Base-by-base conservation (phyloP, 1,284 basidiomycete species). In the Flammula alnicola region DNA sequence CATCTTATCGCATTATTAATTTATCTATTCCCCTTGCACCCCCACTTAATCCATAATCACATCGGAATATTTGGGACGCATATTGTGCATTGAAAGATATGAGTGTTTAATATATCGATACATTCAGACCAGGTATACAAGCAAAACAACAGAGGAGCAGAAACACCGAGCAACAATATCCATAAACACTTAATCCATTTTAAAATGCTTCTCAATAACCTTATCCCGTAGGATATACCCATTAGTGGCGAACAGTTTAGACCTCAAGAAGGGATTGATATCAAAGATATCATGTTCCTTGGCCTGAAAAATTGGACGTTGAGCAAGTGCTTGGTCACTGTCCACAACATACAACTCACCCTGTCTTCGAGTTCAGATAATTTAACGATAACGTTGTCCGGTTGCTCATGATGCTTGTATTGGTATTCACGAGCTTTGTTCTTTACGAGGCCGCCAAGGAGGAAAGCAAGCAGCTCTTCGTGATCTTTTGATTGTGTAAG, bases 251-350 rank as follows among this genome's bases (percentile, higher is more conserved):
- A 99, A 99, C 37, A 99, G 68, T 58, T 86, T 88, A 3, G 90
- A 93, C 25, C 77, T 80, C 55, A 98, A 70, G 83, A 98, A 99
- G 1, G 93, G 85, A 14, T 80, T 72, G 14, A 91, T 84, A 64
- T 98, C 95, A 63, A 88, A 98, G 48, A 98, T 95, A 55, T 98
- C 95, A 55, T 97, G 85, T 51, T 96, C 95, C 67, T 94, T 95
- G 6, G 92, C 93, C 91, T 94, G 55, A 19, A 48, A 22, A 52
- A 56, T 46, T 17, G 9, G 30, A 6, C 2, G 7, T 19, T 38
- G 8, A 44, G 41, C 25, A 33, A 23, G 6, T 22, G 9, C 19
- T 31, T 1, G 5, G n/a, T 22, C 11, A 32, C 17, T 7, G 12
- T n/a, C 19, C 11, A 41, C 14, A 10, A 4, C 8, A 44, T 14